Conservation (phyloP, 139 green algal genomes). For the Micromonas pusilla region DNA sequence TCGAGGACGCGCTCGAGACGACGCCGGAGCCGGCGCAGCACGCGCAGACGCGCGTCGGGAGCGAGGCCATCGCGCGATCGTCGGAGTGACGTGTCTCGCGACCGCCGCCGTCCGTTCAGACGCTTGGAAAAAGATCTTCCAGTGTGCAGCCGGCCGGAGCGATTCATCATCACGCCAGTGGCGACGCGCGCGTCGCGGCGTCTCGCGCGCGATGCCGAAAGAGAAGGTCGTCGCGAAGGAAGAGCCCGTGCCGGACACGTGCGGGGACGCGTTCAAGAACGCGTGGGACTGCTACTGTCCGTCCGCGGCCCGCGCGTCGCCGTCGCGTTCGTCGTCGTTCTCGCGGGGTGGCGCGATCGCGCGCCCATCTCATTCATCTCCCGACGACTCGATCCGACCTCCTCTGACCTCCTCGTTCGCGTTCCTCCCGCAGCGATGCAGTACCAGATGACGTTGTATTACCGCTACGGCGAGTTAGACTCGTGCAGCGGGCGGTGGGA, state of each 20-base stretch:
- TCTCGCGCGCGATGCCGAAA: not conserved
- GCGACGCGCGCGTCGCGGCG: not conserved
- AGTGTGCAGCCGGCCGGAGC: too few relatives aligned
- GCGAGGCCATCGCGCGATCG: not conserved
- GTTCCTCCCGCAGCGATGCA: not conserved
- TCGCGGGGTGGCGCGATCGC: not conserved
- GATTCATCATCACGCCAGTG: too few relatives aligned
- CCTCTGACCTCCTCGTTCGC: not conserved
- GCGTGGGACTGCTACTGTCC: constrained; percentile 19
- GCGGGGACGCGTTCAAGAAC: constrained; percentile 2
- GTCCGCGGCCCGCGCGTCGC: not conserved
- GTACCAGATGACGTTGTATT: constrained; percentile 4
- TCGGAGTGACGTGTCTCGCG: not conserved
- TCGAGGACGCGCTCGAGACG: too few relatives aligned
- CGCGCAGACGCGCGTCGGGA: not conserved
- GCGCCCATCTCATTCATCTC: not conserved
- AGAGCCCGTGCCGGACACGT: not conserved
- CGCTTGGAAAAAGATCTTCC: too few relatives aligned
- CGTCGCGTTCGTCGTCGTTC: not conserved
- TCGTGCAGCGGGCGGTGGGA: not conserved
- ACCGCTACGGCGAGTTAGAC: constrained; percentile 21
- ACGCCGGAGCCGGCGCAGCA: not conserved
- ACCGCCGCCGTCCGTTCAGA: not conserved
- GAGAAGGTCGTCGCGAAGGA: not conserved
- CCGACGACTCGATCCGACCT: not conserved